phyloP scores from a whole-genome alignment of 495 filamentous ascomycete genomes.

The Lasiosphaeria ovina region DNA sequence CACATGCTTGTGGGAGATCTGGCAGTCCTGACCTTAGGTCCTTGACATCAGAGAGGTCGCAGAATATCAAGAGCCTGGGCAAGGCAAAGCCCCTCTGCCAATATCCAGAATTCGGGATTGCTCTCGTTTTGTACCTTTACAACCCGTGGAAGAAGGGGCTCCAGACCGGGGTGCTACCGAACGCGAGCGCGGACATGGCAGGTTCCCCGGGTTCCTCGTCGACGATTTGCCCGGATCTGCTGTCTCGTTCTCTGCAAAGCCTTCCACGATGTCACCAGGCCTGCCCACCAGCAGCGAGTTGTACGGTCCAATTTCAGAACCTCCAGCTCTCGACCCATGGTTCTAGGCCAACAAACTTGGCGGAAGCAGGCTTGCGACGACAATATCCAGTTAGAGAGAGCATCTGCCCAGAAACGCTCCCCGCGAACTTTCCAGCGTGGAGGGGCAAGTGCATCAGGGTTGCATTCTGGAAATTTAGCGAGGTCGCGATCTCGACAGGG shows the following conservation, averaged over 20 bases:
- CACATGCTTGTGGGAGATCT: slow-evolving; percentile 15
- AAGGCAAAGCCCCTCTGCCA: background rate
- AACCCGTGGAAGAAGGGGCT: background rate
- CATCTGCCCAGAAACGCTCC: background rate
- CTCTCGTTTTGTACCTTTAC: slow-evolving; percentile 4
- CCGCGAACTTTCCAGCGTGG: background rate
- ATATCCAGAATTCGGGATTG: background rate
- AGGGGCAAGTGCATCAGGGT: background rate
- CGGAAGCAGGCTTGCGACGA: background rate
- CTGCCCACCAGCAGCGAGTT: background rate
- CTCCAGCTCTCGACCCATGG: background rate
- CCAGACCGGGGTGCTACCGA: background rate
- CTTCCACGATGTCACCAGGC: background rate
- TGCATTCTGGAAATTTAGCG: slow-evolving; percentile 2
- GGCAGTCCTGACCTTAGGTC: background rate
- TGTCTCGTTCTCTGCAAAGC: background rate
- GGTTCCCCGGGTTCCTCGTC: background rate
- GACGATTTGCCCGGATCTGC: background rate
- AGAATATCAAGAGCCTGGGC: background rate
- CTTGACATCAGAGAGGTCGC: background rate
- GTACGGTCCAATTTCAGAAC: background rate
- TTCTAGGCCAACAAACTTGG: background rate
- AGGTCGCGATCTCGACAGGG: background rate
- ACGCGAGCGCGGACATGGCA: background rate
- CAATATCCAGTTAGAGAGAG: background rate